Conservation (phyloP, 352 stramenopile species). For the Globisporangium echinulatum region DNA sequence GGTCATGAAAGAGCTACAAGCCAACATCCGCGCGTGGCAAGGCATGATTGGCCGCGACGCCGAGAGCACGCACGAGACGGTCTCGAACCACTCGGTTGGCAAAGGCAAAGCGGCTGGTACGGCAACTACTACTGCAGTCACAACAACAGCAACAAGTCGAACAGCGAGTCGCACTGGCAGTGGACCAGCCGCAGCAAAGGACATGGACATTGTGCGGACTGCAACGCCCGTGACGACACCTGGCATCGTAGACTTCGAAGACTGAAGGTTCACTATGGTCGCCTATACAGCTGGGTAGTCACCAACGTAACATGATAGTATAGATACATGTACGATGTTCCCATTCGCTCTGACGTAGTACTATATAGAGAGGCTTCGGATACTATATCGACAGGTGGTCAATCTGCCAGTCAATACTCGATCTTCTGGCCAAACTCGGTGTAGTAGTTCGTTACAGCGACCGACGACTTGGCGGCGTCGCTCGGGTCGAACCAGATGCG, state of each 20-base stretch:
- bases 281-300: too few relatives aligned
- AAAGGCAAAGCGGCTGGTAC: slow-evolving; percentile 1
- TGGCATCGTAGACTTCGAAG: slow-evolving; percentile 5
- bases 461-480: slow-evolving; percentile 48
- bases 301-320: too few relatives aligned
- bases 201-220: slow-evolving; percentile 4
- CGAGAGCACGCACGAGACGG: slow-evolving; percentile 20
- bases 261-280: background rate
- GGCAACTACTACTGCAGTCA: background rate
- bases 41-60: slow-evolving; percentile 26
- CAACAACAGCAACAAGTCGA: too few relatives aligned
- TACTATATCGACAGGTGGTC: too few relatives aligned
- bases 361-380: too few relatives aligned
- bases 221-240: background rate
- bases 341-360: too few relatives aligned
- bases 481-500: slow-evolving; percentile 78
- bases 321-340: too few relatives aligned
- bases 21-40: slow-evolving; percentile 50
- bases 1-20: slow-evolving; percentile 42
- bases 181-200: background rate
- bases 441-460: slow-evolving; percentile 77
- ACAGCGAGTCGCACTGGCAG: slow-evolving; percentile 1
- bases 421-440: slow-evolving; percentile 68
- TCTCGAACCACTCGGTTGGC: slow-evolving; percentile 20
- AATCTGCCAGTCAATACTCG: slow-evolving; percentile 10